A percentile compares a stretch with the other conserved stretches of the same genome.
Conservation (phyloP, 176 grass and related monocot genomes). For the Carex cristatella region DNA sequence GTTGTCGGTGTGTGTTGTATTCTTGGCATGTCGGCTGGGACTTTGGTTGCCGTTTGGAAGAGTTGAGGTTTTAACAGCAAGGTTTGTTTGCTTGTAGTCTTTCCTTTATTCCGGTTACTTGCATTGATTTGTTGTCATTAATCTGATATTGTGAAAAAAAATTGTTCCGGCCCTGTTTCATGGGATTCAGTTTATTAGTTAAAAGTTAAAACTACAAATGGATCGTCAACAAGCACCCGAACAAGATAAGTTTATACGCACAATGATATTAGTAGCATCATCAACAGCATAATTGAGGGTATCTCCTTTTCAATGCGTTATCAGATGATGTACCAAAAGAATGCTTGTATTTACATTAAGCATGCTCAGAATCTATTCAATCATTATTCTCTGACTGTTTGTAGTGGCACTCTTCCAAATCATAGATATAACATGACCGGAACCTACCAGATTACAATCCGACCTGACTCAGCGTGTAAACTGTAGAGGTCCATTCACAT, state of each 20-base stretch:
- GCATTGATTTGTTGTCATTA: neutral
- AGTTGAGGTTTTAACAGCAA: conserved; percentile 30
- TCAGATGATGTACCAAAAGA: neutral
- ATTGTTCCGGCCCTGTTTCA: neutral
- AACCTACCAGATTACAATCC: too few relatives aligned
- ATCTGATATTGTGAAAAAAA: neutral
- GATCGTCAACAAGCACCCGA: neutral
- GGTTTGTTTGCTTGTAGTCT: conserved; percentile 1
- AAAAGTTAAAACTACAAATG: neutral
- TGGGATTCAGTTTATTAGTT: neutral
- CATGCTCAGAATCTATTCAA: neutral
- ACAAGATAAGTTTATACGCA: neutral
- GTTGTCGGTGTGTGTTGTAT: conserved; percentile 56
- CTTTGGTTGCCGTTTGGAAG: conserved; percentile 38
- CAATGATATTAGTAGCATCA: neutral
- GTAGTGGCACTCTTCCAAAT: neutral
- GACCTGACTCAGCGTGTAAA: too few relatives aligned
- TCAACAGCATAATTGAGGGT: neutral
- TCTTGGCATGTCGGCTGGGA: conserved; percentile 59
- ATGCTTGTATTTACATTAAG: neutral
- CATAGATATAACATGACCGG: too few relatives aligned
- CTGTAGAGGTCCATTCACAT: too few relatives aligned
- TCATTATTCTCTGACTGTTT: neutral
- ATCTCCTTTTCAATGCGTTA: neutral
- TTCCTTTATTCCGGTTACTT: neutral